Evolutionary conservation across 106 monocot genomes (phyloP), one percentile per base, ranked within the genome.

Genomic region (Vanilla planifolia): DNA sequence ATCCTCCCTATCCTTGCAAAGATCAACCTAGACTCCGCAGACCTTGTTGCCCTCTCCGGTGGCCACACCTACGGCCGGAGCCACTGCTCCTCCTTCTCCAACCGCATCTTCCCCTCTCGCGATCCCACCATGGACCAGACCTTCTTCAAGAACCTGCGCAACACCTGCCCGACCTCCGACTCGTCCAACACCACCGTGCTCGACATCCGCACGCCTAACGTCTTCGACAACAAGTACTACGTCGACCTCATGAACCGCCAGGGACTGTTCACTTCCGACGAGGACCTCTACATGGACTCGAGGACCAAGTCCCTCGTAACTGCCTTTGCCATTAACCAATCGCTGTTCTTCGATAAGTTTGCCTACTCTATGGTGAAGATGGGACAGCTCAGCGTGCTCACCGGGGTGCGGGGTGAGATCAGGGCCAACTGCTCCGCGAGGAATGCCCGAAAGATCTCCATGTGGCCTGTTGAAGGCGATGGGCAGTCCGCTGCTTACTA

Each of bases 31-130:
- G 61, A 69, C 73, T 14, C 60, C 30, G 43, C 8, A 41, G 82
- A 82, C 69, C 82, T 82, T 35, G 82, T 82, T 33, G 48, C 73
- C 26, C 73, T 82, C 66, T 77, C 82, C 48, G 77, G 82, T 43
- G 82, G 77, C 48, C 82, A 77, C 82, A 82, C 82, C 43, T 58
- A 73, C 73, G 82, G 82, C 40, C 35, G 65, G n/a, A 69, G 61
- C 73, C 76, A 82, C 77, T 77, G 82, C 72, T 13, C 64, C 47
- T 77, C 77, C 73, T 82, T 77, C 40, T 39, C 65, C 48, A 51
- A 60, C 59, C 73, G 73, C 37, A 28, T 73, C 60, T 73, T 65
- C 57, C 73, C 66, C 16, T 20, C 59, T 20, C 51, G 59, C 33
- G 73, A 65, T 60, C n/a, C 65, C 30, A 42, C 27, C 73, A 65